Evolutionary conservation across 345 rosid species (phyloP).

Genomic region (Gynandropsis gynandra): DNA sequence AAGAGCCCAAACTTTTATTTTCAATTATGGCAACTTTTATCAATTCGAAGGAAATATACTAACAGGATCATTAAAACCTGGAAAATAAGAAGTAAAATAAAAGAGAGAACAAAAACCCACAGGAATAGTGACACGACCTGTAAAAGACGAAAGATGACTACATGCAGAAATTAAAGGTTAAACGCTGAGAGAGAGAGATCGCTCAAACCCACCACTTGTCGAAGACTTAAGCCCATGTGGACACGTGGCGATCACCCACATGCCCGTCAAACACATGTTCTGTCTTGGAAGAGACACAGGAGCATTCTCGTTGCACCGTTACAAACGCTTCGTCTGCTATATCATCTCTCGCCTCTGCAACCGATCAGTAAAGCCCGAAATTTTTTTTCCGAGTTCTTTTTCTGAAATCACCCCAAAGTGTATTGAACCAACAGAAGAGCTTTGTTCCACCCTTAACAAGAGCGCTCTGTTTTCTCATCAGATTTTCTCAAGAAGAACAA

Average conservation of each 20-base stretch:
- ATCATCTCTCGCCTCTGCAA: no score
- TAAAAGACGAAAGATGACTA: slow-evolving; percentile 11
- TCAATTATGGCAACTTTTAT: no score
- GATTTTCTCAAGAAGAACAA: no score
- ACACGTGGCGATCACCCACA: slow-evolving; percentile 21
- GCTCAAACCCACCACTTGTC: slow-evolving; percentile 29
- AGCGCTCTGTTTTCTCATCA: no score
- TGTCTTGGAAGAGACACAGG: slow-evolving; percentile 22
- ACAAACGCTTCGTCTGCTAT: slow-evolving; percentile 17
- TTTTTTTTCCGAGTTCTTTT: neutral
- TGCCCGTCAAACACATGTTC: slow-evolving; percentile 26
- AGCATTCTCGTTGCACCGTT: slow-evolving; percentile 27
- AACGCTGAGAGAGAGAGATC: slow-evolving; percentile 11
- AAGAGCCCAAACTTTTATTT: no score
- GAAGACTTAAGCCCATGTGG: neutral
- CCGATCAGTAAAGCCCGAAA: no score
- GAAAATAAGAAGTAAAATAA: no score
- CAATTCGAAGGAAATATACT: no score
- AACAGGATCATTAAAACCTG: no score
- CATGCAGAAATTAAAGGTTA: slow-evolving; percentile 20
- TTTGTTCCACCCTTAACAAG: neutral
- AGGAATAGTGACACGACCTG: slow-evolving; percentile 8
- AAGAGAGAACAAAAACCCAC: neutral
- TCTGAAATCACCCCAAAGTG: neutral
- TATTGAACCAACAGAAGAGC: neutral